Percentiles rank a stretch among this genome's conserved stretches.
Evolutionary conservation across 129 eudicot species (phyloP).

Genomic region (Escallonia herrerae): DNA sequence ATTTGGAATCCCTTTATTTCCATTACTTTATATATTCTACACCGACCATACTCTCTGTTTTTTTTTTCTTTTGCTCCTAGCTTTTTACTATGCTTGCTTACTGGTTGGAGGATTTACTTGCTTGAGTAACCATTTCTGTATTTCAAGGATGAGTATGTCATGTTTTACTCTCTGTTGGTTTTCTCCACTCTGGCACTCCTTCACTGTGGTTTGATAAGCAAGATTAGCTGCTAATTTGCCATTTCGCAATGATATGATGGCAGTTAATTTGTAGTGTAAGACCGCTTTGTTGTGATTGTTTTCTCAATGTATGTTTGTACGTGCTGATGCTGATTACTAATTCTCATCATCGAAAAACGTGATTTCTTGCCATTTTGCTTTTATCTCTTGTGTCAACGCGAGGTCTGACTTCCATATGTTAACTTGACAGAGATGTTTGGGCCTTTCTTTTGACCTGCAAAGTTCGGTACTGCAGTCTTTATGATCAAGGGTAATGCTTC

Average conservation of each 20-base stretch:
- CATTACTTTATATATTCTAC: too few species aligned
- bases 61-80: background rate
- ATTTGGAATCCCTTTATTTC: too few species aligned
- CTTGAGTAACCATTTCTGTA: background rate
- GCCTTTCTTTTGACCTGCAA: conserved; percentile 85
- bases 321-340: background rate
- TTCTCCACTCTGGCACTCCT: background rate
- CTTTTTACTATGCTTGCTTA: background rate
- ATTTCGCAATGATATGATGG: background rate
- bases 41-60: too few species aligned
- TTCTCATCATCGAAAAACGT: background rate
- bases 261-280: background rate
- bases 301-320: background rate
- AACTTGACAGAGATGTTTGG: conserved; percentile 77
- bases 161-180: background rate
- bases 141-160: background rate
- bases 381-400: background rate
- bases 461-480: conserved; percentile 87
- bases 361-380: background rate
- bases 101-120: background rate
- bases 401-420: conserved; percentile 15
- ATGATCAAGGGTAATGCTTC: conserved; percentile 83
- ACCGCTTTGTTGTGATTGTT: background rate
- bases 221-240: too few species aligned
- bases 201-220: too few species aligned